These are phyloP conservation scores for Solanum bulbocastanum DNA, from an alignment of 257 asterid species.

Conservation along the genomic window DNA sequence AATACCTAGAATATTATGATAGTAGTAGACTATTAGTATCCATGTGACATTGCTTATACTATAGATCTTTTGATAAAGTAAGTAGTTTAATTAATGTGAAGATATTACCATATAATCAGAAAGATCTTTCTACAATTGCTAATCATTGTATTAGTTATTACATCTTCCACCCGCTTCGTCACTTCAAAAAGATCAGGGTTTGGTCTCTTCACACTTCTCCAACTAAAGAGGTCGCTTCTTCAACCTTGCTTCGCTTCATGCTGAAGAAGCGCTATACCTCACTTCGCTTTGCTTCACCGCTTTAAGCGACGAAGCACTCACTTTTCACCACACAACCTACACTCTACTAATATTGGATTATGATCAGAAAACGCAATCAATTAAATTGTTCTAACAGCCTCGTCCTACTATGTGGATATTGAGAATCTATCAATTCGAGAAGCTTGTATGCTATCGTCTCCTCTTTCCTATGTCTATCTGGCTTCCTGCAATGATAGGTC, in stretches of 20 bases:
- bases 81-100: background rate
- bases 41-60: background rate
- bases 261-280: background rate
- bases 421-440: background rate
- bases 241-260: background rate
- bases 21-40: background rate
- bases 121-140: background rate
- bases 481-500: background rate
- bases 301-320: background rate
- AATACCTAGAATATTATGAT: background rate
- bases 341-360: background rate
- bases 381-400: background rate
- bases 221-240: background rate
- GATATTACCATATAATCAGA: background rate
- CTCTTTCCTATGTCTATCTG: background rate
- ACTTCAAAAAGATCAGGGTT: background rate
- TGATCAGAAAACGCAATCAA: background rate
- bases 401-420: background rate
- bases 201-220: background rate
- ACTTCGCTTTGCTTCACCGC: background rate
- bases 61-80: background rate
- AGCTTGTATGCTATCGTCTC: background rate
- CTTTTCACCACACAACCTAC: background rate
- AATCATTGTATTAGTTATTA: background rate
- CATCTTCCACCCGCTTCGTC: background rate